Evolutionary conservation across 345 rosid species (phyloP), one percentile per base, ranked within the genome.

Genomic region (Eucalyptus pauciflora): DNA sequence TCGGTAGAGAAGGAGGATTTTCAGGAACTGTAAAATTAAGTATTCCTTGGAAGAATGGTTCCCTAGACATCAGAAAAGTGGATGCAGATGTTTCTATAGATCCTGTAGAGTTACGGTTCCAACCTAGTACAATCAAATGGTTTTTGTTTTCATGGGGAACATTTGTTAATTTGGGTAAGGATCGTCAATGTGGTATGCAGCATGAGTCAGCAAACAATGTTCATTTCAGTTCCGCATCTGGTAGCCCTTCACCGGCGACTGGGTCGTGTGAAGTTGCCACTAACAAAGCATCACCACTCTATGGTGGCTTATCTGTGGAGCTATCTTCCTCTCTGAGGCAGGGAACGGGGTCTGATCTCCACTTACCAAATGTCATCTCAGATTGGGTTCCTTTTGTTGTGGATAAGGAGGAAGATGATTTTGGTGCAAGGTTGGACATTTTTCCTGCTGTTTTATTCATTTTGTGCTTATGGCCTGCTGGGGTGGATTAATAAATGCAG

Each of bases 21-120:
- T 96, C 99, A 13, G 99, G 99, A 89, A 94, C 92, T 91, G 88
- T 98, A 89, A 96, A 91, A 90, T 93, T 97, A 86, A 97, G 96
- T 92, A 97, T 98, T 90, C 99, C 99, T 81, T 98, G 99, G 98
- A 95, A 92, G 92, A 93, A 98, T 92, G 99, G 99, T 93, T 94
- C 97, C 50, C 92, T 97, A 91, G 99, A 98, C 90, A 95, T 98
- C 86, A 94, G 95, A 92, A 95, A 94, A 91, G 95, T 98, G 92
- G 96, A 96, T 93, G 97, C 96, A 52, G 95, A 96, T 93, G 92
- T 97, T 91, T 91, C 87, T 85, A 49, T 96, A 88, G 96, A 96
- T 93, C 99, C 99, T 86, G 37, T 98, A 91, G 98, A 95, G 91
- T 89, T 98, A 87, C 94, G 93, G 91, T 87, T 96, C 91, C 95